A percentile compares a stretch with the other conserved stretches of the same genome.
Conservation (phyloP, 225 moss, liverwort and hornwort genomes). For the Pseudisothecium myosuroides region DNA sequence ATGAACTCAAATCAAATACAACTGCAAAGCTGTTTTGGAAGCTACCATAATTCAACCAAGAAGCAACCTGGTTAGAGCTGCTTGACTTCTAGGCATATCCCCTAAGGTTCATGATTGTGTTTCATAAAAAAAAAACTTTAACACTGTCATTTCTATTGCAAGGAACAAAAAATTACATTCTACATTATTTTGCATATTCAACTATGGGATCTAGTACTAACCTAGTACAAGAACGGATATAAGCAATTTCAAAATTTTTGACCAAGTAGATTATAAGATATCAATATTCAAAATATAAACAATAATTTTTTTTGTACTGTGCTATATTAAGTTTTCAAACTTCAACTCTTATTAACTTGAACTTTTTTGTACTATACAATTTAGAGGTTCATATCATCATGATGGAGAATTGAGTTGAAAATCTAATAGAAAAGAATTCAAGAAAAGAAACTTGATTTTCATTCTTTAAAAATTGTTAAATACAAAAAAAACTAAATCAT, state of each 20-base stretch:
- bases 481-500: neutral
- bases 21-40: neutral
- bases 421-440: neutral
- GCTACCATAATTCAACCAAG: neutral
- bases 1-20: neutral
- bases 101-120: fast-evolving
- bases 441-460: neutral
- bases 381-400: neutral
- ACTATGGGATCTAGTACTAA: neutral
- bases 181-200: neutral
- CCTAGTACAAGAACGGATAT: neutral
- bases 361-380: neutral
- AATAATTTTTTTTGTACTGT: neutral
- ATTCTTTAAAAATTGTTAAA: too few relatives aligned
- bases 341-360: neutral
- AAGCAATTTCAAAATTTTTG: neutral
- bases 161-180: neutral
- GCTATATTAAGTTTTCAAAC: neutral
- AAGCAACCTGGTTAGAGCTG: neutral
- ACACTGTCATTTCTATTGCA: neutral
- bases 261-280: neutral
- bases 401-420: neutral
- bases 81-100: fast-evolving
- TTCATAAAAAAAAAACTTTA: fast-evolving
- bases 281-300: neutral